A percentile compares a stretch with the other conserved stretches of the same genome.
Evolutionary conservation across 148 eudicot species (phyloP).

Genomic region (Vaccinium darrowii): DNA sequence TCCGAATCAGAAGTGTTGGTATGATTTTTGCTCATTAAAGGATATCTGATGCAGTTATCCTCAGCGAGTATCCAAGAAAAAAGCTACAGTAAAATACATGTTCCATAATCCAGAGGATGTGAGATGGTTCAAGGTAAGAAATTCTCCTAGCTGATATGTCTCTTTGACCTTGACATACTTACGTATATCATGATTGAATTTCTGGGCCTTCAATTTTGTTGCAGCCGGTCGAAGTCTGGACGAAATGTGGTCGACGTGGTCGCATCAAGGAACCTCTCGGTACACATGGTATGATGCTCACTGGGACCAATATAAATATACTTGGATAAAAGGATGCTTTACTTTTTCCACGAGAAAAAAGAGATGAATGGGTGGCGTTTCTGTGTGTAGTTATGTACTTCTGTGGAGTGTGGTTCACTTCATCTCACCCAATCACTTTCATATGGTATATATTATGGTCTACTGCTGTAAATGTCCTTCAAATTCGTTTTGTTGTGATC

Average conservation of each 20-base stretch:
- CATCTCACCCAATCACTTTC: background rate
- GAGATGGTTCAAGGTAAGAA: slow-evolving; percentile 93
- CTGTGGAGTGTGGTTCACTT: background rate
- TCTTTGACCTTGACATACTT: background rate
- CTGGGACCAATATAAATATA: background rate
- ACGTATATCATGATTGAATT: background rate
- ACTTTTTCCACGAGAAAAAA: background rate
- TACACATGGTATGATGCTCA: slow-evolving; percentile 71
- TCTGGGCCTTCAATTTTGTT: slow-evolving; percentile 18
- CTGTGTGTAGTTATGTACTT: background rate
- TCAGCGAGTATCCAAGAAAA: slow-evolving; percentile 87
- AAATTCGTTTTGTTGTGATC: background rate
- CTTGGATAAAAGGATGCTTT: background rate
- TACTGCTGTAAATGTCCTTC: background rate
- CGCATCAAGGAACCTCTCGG: slow-evolving; percentile 95
- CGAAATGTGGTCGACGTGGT: slow-evolving; percentile 91
- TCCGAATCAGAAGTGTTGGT: background rate
- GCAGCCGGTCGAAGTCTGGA: slow-evolving; percentile 92
- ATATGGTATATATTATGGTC: background rate
- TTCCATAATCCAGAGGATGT: slow-evolving; percentile 96
- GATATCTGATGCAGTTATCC: slow-evolving; percentile 68
- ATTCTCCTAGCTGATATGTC: background rate
- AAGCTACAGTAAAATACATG: slow-evolving; percentile 88
- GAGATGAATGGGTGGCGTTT: background rate
- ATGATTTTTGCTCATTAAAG: slow-evolving; percentile 14